Evolutionary conservation across 2,329 filamentous ascomycete species (phyloP).

Genomic region (Pleomassaria siparia): DNA sequence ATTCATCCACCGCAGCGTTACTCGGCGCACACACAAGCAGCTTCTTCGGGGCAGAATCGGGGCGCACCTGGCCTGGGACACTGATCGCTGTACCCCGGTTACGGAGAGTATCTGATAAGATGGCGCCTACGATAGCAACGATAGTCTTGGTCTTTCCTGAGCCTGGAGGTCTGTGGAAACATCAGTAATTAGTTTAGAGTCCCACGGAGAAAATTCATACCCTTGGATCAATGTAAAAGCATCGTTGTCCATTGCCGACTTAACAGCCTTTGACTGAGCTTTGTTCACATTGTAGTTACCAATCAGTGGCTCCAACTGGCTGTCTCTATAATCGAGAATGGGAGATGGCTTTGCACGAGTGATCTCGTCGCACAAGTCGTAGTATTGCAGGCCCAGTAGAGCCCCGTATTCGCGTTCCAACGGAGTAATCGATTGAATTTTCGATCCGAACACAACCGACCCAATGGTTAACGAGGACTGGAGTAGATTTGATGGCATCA

Average conservation of each 20-base stretch:
- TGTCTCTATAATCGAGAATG: conserved; percentile 76
- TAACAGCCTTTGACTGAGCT: conserved; percentile 87
- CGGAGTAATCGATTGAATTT: conserved; percentile 90
- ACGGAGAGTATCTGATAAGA: conserved; percentile 65
- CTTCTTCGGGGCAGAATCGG: conserved; percentile 67
- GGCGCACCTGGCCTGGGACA: conserved; percentile 38
- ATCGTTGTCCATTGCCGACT: conserved; percentile 92
- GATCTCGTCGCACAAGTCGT: conserved; percentile 93
- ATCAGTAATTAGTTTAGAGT: conserved; percentile 20
- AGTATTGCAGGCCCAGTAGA: conserved; percentile 87
- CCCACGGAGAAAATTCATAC: conserved; percentile 42
- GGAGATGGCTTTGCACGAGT: conserved; percentile 86
- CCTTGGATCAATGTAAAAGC: conserved; percentile 96
- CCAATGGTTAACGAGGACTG: conserved; percentile 69
- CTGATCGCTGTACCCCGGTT: conserved; percentile 50
- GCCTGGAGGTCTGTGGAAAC: conserved; percentile 70
- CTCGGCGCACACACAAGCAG: conserved; percentile 96
- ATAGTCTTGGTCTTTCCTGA: conserved; percentile 99
- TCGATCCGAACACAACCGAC: conserved; percentile 70
- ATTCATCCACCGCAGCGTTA: conserved; percentile 94
- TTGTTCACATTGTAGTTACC: conserved; percentile 80
- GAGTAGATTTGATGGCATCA: conserved; percentile 67
- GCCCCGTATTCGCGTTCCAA: conserved; percentile 95
- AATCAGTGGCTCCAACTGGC: conserved; percentile 68
- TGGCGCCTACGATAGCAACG: conserved; percentile 87